A percentile compares a stretch with the other conserved stretches of the same genome.
Evolutionary conservation across 805 yeast species (phyloP).

Genomic region (Suhomyces sp.): DNA sequence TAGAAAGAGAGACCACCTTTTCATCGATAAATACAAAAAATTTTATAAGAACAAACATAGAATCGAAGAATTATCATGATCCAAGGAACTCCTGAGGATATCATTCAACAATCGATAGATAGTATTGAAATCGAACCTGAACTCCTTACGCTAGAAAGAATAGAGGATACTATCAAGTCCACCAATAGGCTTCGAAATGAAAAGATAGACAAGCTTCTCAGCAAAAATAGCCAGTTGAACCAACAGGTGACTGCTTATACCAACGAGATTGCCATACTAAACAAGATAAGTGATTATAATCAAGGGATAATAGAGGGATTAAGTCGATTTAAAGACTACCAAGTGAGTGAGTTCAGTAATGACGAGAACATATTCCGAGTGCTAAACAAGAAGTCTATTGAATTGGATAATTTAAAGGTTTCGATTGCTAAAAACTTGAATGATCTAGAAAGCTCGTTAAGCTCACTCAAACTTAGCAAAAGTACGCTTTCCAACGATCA

Average conservation of each 20-base stretch:
- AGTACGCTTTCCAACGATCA: conserved; percentile 39
- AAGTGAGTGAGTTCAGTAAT: conserved; percentile 12
- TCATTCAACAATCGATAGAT: conserved; percentile 44
- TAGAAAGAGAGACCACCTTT: too few relatives aligned
- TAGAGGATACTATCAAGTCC: conserved; percentile 36
- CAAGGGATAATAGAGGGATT: conserved; percentile 16
- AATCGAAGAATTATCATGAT: conserved; percentile 28
- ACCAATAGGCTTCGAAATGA: conserved; percentile 29
- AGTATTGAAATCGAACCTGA: conserved; percentile 55
- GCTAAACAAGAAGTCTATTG: conserved; percentile 26
- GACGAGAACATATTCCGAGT: conserved; percentile 27
- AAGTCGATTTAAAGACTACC: conserved; percentile 20
- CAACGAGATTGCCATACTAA: conserved; percentile 17
- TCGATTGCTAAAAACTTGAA: conserved; percentile 52
- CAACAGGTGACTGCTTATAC: conserved; percentile 8
- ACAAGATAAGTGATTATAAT: conserved; percentile 21
- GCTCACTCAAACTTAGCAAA: conserved; percentile 28
- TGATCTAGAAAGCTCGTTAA: conserved; percentile 46
- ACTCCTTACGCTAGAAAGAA: conserved; percentile 43
- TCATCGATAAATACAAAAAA: too few relatives aligned
- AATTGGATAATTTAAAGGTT: conserved; percentile 48
- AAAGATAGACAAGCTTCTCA: conserved; percentile 15
- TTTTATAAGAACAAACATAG: too few relatives aligned
- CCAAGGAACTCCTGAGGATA: conserved; percentile 31
- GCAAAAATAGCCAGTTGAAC: conserved; percentile 10